Base-by-base conservation (phyloP, 345 rosid genomes). In the Raphanus raphanistrum region DNA sequence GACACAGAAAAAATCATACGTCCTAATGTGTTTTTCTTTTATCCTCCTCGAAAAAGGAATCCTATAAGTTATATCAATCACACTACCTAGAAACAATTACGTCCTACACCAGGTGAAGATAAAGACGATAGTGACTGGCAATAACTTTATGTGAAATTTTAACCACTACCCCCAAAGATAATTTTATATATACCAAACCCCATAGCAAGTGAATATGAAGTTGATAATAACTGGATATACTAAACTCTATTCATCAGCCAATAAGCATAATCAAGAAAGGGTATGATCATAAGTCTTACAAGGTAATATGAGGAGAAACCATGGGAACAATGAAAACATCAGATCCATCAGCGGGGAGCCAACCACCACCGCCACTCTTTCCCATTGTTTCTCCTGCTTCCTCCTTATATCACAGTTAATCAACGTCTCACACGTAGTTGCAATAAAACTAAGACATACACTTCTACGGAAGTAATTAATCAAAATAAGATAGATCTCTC, bases 381-480 rank as follows among this genome's bases (percentile, higher is more conserved):
- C 52, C 52, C 52, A 12, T 45, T 12, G 12, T 16, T 45, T 45
- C 50, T 38, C 50, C 50, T 13, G 3, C 43, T 36, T n/a, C 54
- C 54, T 45, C 16, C 17, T 50, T 48, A 4, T 48, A 13, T 80
- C 79, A 48, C 13, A 13, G 21, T 89, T 85, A 8, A 62, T 17
- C 55, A 48, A 4, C 16, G 3, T 45, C 16, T 12, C 52, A 11
- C 55, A 13, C 55, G 17, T 48, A 73, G 21, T 71, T 45, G 16
- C 15, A 45, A 45, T 13, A 12, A 48, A n/a, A 21, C 52, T 21
- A 50, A 54, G 17, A 17, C 60, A 55, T 17, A 55, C 5, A 55
- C 60, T 55, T 55, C 10, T 55, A 55, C 8, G 28, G 11, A 55
- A 55, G 60, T 55, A 55, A 12, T 55, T 21, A 21, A 21, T 8